Evolutionary conservation across 257 asterid species (phyloP).

Genomic region (Mentha longifolia): DNA sequence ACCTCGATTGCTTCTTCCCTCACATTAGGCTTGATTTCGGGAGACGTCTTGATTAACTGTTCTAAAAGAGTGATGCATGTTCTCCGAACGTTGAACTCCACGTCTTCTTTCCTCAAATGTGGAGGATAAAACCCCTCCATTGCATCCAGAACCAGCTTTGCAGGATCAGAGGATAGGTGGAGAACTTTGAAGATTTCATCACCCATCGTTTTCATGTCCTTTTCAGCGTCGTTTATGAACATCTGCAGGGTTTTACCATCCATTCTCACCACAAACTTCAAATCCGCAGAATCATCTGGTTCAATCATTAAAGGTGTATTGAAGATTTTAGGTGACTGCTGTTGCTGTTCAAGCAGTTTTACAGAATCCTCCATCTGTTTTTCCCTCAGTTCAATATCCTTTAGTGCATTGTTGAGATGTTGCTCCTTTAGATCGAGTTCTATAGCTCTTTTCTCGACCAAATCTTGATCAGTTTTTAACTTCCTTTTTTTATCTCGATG

Average conservation of each 20-base stretch:
- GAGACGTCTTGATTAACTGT: slow-evolving; percentile 45
- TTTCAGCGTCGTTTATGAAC: slow-evolving; percentile 47
- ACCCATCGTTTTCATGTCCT: slow-evolving; percentile 42
- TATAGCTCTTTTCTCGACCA: slow-evolving; percentile 38
- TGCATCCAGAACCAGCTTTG: slow-evolving; percentile 61
- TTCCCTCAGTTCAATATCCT: slow-evolving; percentile 38
- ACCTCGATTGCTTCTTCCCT: slow-evolving; percentile 46
- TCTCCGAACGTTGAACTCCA: slow-evolving; percentile 33
- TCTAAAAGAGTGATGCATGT: slow-evolving; percentile 49
- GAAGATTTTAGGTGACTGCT: slow-evolving; percentile 23
- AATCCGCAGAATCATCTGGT: slow-evolving; percentile 38
- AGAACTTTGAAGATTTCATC: slow-evolving; percentile 50
- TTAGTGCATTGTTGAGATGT: slow-evolving; percentile 32
- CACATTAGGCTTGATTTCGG: slow-evolving; percentile 32
- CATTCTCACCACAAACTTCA: slow-evolving; percentile 43
- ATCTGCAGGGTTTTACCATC: slow-evolving; percentile 55
- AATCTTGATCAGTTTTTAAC: slow-evolving; percentile 35
- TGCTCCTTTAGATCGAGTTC: slow-evolving; percentile 39
- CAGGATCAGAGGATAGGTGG: slow-evolving; percentile 52
- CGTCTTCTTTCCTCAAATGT: slow-evolving; percentile 45
- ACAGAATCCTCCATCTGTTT: slow-evolving; percentile 16
- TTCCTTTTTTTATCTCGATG: slow-evolving; percentile 40
- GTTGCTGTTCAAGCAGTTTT: slow-evolving; percentile 33
- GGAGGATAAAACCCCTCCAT: slow-evolving; percentile 60
- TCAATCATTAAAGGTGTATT: slow-evolving; percentile 25